Base-by-base conservation (phyloP, 2,329 filamentous ascomycete genomes). In the Paecilomyces dactylethromorphus region DNA sequence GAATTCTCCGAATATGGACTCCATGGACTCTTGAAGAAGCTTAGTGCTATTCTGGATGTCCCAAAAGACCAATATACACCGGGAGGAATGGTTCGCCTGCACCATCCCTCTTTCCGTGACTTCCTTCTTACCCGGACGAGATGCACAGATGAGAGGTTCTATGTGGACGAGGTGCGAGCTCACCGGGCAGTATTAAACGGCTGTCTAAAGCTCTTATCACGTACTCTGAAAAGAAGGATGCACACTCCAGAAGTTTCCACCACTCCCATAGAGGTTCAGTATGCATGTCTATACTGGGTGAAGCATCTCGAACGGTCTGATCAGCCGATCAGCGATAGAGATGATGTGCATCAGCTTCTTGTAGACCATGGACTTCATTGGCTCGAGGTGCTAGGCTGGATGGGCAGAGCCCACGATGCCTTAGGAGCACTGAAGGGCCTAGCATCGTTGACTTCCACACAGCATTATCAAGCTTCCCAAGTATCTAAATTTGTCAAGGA, bases 241-340 rank as follows among this genome's bases (percentile, higher is more conserved):
- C 10, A 61, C n/a, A 52, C 59, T 39, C 67, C 64, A 52, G 63
- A 67, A 32, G 58, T 21, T 33, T 56, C 24, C 33, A 39, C 33
- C 8, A 15, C 15, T 8, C 59, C 66, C 35, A 54, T 63, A 15
- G 64, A 68, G 53, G 57, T 73, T 56, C 64, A 68, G 58, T 77
- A 76, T 66, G 69, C 68, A 53, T 74, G 69, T 59, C 63, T 66
- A 5, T 74, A 76, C 63, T 76, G 71, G 73, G 61, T 69, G 21
- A 33, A 63, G 39, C 59, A 65, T 60, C 21, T 62, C 32, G 52
- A 59, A 29, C 57, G 59, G 15, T 58, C 55, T 39, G 22, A 13
- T 18, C 18, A 21, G 12, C 26, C 50, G 21, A 54, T 62, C 35
- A 33, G 54, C 32, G 53, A 63, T 33, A 55, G 54, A 22, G 57